Conservation (phyloP, 257 asterid species). For the Solanum etuberosum region DNA sequence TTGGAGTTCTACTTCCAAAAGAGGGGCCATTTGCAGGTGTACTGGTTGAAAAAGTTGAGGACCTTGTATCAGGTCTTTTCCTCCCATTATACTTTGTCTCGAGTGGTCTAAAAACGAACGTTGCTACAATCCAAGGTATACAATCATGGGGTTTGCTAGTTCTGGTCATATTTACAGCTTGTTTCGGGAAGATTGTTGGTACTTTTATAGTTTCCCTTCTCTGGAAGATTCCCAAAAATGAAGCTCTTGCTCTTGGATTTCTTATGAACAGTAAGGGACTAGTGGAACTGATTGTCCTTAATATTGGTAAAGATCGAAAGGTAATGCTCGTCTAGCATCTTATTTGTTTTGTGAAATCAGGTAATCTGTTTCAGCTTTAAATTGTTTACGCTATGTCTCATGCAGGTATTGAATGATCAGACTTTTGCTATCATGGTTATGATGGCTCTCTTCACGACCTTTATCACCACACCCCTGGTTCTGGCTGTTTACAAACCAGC, state of each 20-base stretch:
- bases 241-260: conserved; percentile 70
- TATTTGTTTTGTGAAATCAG: background rate
- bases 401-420: conserved; percentile 51
- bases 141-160: conserved; percentile 77
- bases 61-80: conserved; percentile 72
- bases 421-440: conserved; percentile 56
- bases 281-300: conserved; percentile 87
- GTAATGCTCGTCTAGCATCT: conserved; percentile 8
- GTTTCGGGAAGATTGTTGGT: conserved; percentile 70
- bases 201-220: conserved; percentile 37
- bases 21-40: conserved; percentile 74
- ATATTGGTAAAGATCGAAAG: conserved; percentile 76
- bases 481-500: conserved; percentile 46
- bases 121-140: conserved; percentile 61
- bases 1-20: conserved; percentile 72
- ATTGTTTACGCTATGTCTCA: background rate
- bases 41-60: conserved; percentile 76
- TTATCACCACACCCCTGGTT: conserved; percentile 46
- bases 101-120: conserved; percentile 71
- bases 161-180: conserved; percentile 57
- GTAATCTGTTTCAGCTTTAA: background rate
- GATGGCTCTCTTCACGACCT: conserved; percentile 56
- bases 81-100: conserved; percentile 79
- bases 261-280: conserved; percentile 71
- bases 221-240: conserved; percentile 44